A percentile compares a stretch with the other conserved stretches of the same genome.
Evolutionary conservation across 768 basidiomycete species (phyloP).

Genomic region (Mycena vitilis): DNA sequence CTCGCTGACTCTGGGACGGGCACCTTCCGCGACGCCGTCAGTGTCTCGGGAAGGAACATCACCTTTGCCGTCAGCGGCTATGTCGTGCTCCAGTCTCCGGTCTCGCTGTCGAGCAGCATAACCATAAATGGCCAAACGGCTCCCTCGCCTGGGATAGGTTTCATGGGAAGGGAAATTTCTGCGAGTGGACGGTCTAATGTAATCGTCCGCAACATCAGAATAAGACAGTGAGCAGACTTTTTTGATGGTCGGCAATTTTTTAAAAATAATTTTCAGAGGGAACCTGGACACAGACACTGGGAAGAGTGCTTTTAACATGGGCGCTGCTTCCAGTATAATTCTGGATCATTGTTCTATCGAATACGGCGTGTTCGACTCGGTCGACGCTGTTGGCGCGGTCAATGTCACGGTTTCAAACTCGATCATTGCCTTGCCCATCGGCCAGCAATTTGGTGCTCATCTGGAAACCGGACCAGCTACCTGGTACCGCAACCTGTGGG

Average conservation of each 20-base stretch:
- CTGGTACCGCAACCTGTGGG: slow-evolving; percentile 41
- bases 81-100: slow-evolving; percentile 37
- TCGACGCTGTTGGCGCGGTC: slow-evolving; percentile 38
- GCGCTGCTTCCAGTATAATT: slow-evolving; percentile 37
- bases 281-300: slow-evolving; percentile 37
- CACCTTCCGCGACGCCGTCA: slow-evolving; percentile 36
- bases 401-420: slow-evolving; percentile 40
- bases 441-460: slow-evolving; percentile 41
- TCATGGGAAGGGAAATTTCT: slow-evolving; percentile 39
- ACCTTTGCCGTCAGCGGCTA: slow-evolving; percentile 41
- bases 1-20: slow-evolving; percentile 40
- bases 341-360: slow-evolving; percentile 39
- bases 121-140: slow-evolving; percentile 42
- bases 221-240: slow-evolving; percentile 26
- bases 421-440: slow-evolving; percentile 38
- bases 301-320: slow-evolving; percentile 40
- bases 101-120: slow-evolving; percentile 36
- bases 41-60: slow-evolving; percentile 38
- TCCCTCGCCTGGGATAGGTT: slow-evolving; percentile 37
- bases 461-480: slow-evolving; percentile 40
- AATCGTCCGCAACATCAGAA: slow-evolving; percentile 38
- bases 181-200: slow-evolving; percentile 38
- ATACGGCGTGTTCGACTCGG: slow-evolving; percentile 38
- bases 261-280: slow-evolving; percentile 5
- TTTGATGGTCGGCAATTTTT: too few species aligned